These are phyloP conservation scores for Novymonas esmeraldas DNA, from an alignment of 208 protist genomes.

Conservation along the genomic window DNA sequence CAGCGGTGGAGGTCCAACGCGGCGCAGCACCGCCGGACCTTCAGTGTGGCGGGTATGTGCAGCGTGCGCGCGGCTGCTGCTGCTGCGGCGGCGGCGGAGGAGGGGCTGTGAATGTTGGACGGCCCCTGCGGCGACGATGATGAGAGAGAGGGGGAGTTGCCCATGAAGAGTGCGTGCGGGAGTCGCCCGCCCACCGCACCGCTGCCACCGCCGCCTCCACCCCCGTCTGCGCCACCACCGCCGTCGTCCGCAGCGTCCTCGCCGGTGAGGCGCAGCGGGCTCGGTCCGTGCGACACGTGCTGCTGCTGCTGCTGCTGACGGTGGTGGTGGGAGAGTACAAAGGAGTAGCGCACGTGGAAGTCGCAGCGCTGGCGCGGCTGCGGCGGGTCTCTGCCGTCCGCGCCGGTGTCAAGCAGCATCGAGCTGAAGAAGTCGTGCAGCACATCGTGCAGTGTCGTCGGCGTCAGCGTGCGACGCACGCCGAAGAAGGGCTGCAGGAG, in stretches of 20 bases:
- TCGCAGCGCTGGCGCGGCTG: constrained; percentile 2
- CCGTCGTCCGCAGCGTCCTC: neutral
- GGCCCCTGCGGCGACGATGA: constrained; percentile 4
- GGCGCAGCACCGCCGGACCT: constrained; percentile 27
- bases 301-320: constrained; percentile 7
- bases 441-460: constrained; percentile 12
- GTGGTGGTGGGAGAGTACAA: constrained; percentile 19
- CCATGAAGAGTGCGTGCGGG: neutral
- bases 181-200: neutral
- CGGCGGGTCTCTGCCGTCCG: neutral
- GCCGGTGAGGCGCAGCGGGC: neutral
- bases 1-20: constrained; percentile 21
- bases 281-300: neutral
- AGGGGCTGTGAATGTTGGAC: neutral
- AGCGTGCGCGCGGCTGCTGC: neutral
- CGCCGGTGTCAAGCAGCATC: constrained; percentile 1
- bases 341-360: constrained; percentile 28
- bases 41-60: constrained; percentile 27
- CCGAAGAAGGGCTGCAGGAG: constrained; percentile 30
- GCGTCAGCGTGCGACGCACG: constrained; percentile 12
- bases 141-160: neutral
- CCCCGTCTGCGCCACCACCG: too few relatives aligned
- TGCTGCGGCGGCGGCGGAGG: neutral
- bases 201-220: neutral
- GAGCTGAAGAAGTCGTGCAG: constrained; percentile 14